These are phyloP conservation scores for Darksidea phi DNA, from an alignment of 495 filamentous ascomycete species.

Conservation along the genomic window DNA sequence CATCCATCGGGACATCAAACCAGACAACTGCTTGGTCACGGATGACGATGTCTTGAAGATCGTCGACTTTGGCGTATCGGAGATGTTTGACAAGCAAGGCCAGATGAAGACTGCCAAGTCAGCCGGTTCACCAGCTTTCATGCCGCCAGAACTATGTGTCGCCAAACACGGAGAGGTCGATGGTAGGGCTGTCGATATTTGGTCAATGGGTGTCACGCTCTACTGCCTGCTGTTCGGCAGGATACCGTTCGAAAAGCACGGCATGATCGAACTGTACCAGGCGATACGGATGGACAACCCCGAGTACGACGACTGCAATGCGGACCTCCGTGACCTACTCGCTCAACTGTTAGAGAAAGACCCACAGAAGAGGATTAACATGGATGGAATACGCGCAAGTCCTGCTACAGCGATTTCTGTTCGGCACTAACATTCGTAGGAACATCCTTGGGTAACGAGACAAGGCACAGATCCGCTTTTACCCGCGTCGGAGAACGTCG, in stretches of 20 bases:
- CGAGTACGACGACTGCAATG: conserved; percentile 47
- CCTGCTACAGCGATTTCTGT: not conserved
- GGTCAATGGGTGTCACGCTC: conserved; percentile 96
- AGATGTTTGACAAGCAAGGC: conserved; percentile 90
- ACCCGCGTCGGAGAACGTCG: conserved; percentile 80
- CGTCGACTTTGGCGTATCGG: conserved; percentile 96
- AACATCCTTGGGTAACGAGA: conserved; percentile 93
- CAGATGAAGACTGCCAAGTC: conserved; percentile 93
- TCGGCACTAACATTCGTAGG: conserved; percentile 49
- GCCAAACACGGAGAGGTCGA: conserved; percentile 84
- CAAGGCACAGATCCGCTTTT: conserved; percentile 77
- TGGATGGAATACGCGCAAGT: conserved; percentile 76
- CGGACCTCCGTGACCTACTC: conserved; percentile 41
- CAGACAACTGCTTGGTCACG: conserved; percentile 90
- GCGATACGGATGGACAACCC: conserved; percentile 70
- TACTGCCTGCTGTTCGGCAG: conserved; percentile 88
- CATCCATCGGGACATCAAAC: conserved; percentile 96
- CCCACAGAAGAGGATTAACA: conserved; percentile 69
- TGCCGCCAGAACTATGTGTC: conserved; percentile 90
- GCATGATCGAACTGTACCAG: conserved; percentile 83
- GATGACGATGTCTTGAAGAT: conserved; percentile 91
- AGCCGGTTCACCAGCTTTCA: conserved; percentile 91
- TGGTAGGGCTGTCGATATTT: conserved; percentile 89
- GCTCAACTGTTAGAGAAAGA: conserved; percentile 51
- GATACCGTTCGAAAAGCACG: conserved; percentile 77